Evolutionary conservation across 2,329 filamentous ascomycete genomes (phyloP), one percentile per base, ranked within the genome.

Genomic region (Amphichorda felina): DNA sequence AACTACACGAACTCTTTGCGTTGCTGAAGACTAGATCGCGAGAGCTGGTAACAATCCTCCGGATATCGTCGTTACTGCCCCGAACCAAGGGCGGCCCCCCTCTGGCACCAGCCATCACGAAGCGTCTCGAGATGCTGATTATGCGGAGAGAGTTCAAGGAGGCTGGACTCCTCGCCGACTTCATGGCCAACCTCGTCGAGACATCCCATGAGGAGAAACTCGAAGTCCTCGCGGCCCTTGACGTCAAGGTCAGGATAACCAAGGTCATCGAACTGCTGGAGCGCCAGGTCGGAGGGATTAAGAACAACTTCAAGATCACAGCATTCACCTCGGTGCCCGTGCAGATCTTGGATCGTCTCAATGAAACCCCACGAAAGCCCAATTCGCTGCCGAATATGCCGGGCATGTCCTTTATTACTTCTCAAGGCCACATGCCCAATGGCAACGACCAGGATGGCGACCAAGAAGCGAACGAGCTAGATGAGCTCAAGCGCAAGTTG

Each of bases 101-200:
- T 4, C 63, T 96, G 13, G 88, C 87, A 4, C 88, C 89, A 1
- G 64, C 89, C n/a, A 70, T 96, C 35, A 86, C 86, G 1, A 76
- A 87, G 34, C 76, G 88, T 35, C 73, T 98, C 30, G 88, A 96
- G 50, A 62, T 88, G 36, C 91, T 86, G 56, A 94, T 98, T 43
- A 71, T 78, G 22, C 78, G 81, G 54, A 93, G 91, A 53, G 79
- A 86, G 40, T 56, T 91, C 34, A 68, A 75, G 29, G 87, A 96
- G 45, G 88, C 88, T 2, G 89, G 89, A 2, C 64, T 77, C 8
- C 68, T 98, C 8, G 89, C 91, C 6, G 91, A 98, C 55, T 96
- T 96, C 54, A 95, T 98, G 86, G 81, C 86, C 27, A 94, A 94
- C 52, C 73, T 96, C 17, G 75, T 94, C 3, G 86, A 94, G 43